Evolutionary conservation across 2,329 filamentous ascomycete genomes (phyloP), one percentile per base, ranked within the genome.

Genomic region (Zymoseptoria crescenta): DNA sequence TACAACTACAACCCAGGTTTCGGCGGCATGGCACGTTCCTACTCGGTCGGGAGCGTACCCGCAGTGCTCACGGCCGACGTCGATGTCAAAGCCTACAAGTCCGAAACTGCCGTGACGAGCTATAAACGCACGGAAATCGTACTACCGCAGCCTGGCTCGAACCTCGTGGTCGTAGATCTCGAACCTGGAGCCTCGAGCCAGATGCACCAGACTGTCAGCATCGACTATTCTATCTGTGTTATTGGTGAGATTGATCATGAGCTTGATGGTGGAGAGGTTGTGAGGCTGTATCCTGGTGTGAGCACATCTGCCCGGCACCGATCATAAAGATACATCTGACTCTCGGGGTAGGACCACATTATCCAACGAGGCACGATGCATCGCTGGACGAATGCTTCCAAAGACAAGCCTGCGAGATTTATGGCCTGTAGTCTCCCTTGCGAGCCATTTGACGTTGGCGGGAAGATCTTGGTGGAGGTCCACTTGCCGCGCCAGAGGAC

Each of bases 151-250:
- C 64, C 60, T 13, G 64, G 62, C 3, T 61, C 61, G 13, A 64
- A 65, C 52, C 56, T 67, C 5, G 30, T 63, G 3, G 62, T 66
- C 19, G 56, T 63, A 8, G 65, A 67, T 56, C 56, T 66, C 10
- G 63, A 64, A 28, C 65, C 64, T 16, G 65, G 65, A 7, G 64
- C 41, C 4, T 45, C 57, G 20, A 62, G 59, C 41, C 49, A 56
- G 54, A 67, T 67, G 65, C 65, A 67, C 49, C 60, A 60, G 29
- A 67, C 65, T 3, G 64, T 64, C 2, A 64, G 62, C 2, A 56
- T 67, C 13, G 65, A 65, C 51, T 63, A 53, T 41, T 64, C 64
- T 4, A 63, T 67, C 4, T 65, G 64, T 45, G 54, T 56, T 19
- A 49, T 59, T 9, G 64, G 65, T 5, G 63, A 63, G 58, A 65